Evolutionary conservation across 345 rosid genomes (phyloP), one percentile per base, ranked within the genome.

Genomic region (Theobroma cacao): DNA sequence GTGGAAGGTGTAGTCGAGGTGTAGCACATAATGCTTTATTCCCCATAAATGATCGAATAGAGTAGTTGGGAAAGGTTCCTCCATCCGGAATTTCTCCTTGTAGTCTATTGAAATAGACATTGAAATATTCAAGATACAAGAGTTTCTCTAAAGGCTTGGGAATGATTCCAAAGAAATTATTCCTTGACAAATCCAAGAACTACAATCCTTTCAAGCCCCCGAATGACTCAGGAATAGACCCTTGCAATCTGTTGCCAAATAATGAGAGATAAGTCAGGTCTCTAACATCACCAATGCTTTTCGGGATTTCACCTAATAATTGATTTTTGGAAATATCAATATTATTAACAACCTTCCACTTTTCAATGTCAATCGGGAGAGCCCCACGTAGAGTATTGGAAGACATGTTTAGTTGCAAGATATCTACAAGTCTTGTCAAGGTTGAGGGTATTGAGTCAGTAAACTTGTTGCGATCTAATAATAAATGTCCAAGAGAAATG

Each of bases 31-130:
- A 47, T 0, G 47, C 79, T 13, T 31, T 5, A 8, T 75, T 79
- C 31, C 63, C 58, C 5, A 56, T 8, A 50, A 79, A 82, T 6
- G 75, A 72, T 13, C 3, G 9, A 47, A 71, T 74, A 0, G 82
- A 53, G 10, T 79, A 79, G 20, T 79, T 79, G n/a, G 1, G 24
- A 30, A 82, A 82, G 9, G 82, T 4, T 20, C 82, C 82, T 75
- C 22, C 41, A 0, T 0, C 17, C 2, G 78, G 82, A 60, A 79
- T 58, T 58, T 76, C 80, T 60, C 79, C 84, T 52, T 69, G 30
- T 0, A 82, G 24, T 10, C 13, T 24, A 0, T 82, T 78, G 77
- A 79, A 79, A 58, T 76, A 78, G 22, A 50, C 38, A 52, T 82
- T 82, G 0, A 78, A 6, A 28, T 24, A 22, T 8, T 63, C 45